Base-by-base conservation (phyloP, 2,329 filamentous ascomycete genomes). In the Cadophora malorum region DNA sequence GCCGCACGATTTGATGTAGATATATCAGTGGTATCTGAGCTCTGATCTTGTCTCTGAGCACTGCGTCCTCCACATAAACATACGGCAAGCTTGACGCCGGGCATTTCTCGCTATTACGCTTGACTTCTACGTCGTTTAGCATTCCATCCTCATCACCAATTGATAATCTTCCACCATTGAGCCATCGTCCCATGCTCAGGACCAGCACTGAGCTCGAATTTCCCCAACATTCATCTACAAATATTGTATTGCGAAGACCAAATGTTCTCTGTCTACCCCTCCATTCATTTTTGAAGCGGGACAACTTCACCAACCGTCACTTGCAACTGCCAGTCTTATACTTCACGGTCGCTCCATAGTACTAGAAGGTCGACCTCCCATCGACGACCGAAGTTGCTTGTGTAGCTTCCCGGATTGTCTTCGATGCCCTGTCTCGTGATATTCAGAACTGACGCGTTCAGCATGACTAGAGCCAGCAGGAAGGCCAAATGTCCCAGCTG, bases 381-480 rank as follows among this genome's bases (percentile, higher is more conserved):
- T 69, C 25, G 71, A 75, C 23, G 47, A 75, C 23, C 79, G 75
- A 69, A 67, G 65, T 65, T 80, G 82, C 77, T 82, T 83, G 68
- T 82, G 80, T 3, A 82, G 76, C 68, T 78, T 79, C 66, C 76
- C 79, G 6, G 79, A 79, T 53, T 78, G 75, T 66, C 78, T 79
- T 73, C 76, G 72, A 8, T 74, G 71, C 19, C 67, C 69, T 6
- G 67, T 52, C 3, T 72, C 68, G 9, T 72, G 69, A 16, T 56
- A 33, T 41, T 68, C 70, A 45, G 67, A n/a, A 5, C 67, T 65
- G 9, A 61, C 50, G 5, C 67, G 67, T 49, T 68, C 70, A n/a
- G 67, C 64, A 41, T 69, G 69, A 35, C 16, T 41, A 14, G 69
- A 33, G 35, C 73, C 71, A 6, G 65, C 19, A 28, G 69, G 70